A percentile compares a stretch with the other conserved stretches of the same genome.
phyloP scores from a whole-genome alignment of 306 rosid species.

The Vachellia collinsii region DNA sequence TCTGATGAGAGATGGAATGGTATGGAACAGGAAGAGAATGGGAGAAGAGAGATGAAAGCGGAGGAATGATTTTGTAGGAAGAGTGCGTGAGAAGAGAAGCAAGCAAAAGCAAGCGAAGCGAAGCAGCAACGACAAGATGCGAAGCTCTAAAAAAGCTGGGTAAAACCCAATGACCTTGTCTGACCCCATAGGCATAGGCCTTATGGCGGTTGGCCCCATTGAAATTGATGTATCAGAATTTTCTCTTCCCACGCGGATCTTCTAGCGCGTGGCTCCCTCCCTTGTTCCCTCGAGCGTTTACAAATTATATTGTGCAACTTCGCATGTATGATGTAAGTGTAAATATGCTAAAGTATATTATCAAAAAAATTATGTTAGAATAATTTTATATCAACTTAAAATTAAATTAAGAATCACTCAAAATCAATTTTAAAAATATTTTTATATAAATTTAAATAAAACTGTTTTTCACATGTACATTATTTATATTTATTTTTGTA shows the following conservation, averaged over 20 bases:
- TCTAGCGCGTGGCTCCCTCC: constrained; percentile 35
- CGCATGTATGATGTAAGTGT: no score
- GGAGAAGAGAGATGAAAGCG: neutral
- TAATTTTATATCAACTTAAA: no score
- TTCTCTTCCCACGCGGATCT: neutral
- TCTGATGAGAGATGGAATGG: constrained; percentile 5
- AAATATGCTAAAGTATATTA: no score
- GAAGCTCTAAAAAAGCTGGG: constrained; percentile 22
- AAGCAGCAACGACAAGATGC: constrained; percentile 38
- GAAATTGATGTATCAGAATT: constrained; percentile 42
- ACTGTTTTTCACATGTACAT: no score
- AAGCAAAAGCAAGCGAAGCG: neutral
- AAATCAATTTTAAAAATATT: no score
- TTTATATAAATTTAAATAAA: no score
- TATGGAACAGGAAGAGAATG: constrained; percentile 23
- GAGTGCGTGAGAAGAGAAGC: constrained; percentile 30
- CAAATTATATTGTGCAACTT: neutral
- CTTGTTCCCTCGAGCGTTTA: neutral
- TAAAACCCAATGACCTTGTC: constrained; percentile 51
- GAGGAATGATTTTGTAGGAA: constrained; percentile 9
- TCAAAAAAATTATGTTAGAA: no score
- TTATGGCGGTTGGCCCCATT: constrained; percentile 53
- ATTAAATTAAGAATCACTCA: no score
- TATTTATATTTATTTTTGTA: no score
- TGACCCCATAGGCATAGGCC: constrained; percentile 34